Percentiles rank a stretch among this genome's conserved stretches.
Conservation (phyloP, 2,329 filamentous ascomycete genomes). For the Diaporthe sp. region DNA sequence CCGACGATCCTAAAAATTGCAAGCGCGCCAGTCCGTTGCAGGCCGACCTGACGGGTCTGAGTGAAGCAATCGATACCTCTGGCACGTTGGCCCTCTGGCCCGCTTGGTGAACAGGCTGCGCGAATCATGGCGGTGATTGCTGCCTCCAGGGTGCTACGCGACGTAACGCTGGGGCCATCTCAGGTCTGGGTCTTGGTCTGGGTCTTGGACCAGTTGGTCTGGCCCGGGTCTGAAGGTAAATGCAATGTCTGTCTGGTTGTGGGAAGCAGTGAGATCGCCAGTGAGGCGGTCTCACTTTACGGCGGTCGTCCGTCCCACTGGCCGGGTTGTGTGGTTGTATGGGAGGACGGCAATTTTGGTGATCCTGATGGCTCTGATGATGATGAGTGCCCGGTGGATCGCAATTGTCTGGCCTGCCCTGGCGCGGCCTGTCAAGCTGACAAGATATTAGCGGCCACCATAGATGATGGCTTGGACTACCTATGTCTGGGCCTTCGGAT, state of each 20-base stretch:
- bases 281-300: slow-evolving; percentile 27
- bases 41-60: slow-evolving; percentile 10
- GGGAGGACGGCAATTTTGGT: slow-evolving; percentile 24
- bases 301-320: slow-evolving; percentile 18
- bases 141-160: slow-evolving; percentile 3
- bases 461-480: slow-evolving; percentile 24
- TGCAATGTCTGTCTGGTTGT: slow-evolving; percentile 8
- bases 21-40: slow-evolving; percentile 18
- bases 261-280: slow-evolving; percentile 17
- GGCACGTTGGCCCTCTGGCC: neutral
- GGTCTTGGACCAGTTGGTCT: neutral
- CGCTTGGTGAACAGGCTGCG: slow-evolving; percentile 5
- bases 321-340: slow-evolving; percentile 4
- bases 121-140: slow-evolving; percentile 28
- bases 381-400: slow-evolving; percentile 7
- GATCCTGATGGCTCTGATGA: slow-evolving; percentile 21
- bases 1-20: slow-evolving; percentile 21
- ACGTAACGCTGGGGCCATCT: slow-evolving; percentile 22
- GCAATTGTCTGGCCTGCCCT: slow-evolving; percentile 22
- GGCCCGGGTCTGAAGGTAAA: slow-evolving; percentile 8
- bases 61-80: neutral
- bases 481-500: slow-evolving; percentile 26
- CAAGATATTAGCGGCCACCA: neutral
- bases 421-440: neutral
- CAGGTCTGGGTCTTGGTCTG: neutral